Evolutionary conservation across 2,329 filamentous ascomycete genomes (phyloP), one percentile per base, ranked within the genome.

Genomic region (Conoideocrella luteorostrata): DNA sequence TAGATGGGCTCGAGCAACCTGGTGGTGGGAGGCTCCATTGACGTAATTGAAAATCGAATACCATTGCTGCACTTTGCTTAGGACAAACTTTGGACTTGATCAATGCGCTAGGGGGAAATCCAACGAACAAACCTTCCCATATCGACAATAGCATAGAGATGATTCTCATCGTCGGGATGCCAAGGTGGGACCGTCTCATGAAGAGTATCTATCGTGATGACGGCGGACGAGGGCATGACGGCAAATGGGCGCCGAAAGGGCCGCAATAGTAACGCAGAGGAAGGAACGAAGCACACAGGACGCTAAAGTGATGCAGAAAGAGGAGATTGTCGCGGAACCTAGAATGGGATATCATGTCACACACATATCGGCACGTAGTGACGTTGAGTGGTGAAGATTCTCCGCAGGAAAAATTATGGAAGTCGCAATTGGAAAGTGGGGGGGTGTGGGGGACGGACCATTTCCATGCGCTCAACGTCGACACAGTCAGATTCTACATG

Each of bases 1-100:
- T 88, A 94, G 44, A 95, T 56, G 21, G 85, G 90, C 15, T 76
- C 81, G 33, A 95, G 74, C 20, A 89, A 78, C 20, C 89, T 84
- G 20, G 85, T 74, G 30, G 71, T 78, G 4, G 80, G 78, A 18
- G 84, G 82, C 4, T 81, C 76, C n/a, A 94, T 74, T 52, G 88
- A 82, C 7, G 88, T 87, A 56, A 95, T 88, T 35, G 88, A 91
- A 71, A 95, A 95, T 44, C 90, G 87, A 56, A 95, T 91, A 55
- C 89, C 90, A 70, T 95, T 96, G 70, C 88, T 88, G 52, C 20
- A 28, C 37, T 37, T 24, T 22, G n/a, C 17, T 34, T 38, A 30
- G 23, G 29, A 34, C 17, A 18, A 21, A 18, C 7, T 9, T 13
- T 15, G 5, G 21, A 4, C 12, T 12, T 12, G 4, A 18, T 26